Evolutionary conservation across 179 eudicot species (phyloP), one percentile per base, ranked within the genome.

Genomic region (Silene vulgaris): DNA sequence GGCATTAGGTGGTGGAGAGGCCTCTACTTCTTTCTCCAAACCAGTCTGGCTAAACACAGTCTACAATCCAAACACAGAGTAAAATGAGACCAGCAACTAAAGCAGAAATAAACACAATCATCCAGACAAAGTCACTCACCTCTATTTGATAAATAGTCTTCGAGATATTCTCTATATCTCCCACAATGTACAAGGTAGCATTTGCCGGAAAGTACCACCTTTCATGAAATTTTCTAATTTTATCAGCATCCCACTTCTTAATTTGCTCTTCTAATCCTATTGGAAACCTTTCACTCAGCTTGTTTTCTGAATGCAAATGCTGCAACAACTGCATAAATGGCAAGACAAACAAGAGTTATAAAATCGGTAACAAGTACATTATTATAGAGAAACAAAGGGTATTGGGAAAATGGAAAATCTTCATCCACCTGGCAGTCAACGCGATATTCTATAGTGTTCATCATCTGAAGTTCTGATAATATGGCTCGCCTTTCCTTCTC

Each of bases 121-220:
- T n/a, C n/a, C n/a, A 16, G 56, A 17, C 16, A 68, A 54, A n/a
- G 71, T 71, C 73, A 85, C 90, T 76, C 85, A 93, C 99, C 86
- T 96, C 98, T 69, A 96, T 93, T 72, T 96, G 97, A 82, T 85
- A 73, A 80, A 96, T 77, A 62, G 97, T 89, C 86, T 88, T 88
- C 4, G 96, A 72, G 74, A 93, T 89, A 82, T 96, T 75, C 72
- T 91, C 90, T 62, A 96, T 88, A 86, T 96, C 99, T 75, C 99
- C 99, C 57, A 96, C 99, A 75, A 96, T 89, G 77, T 90, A 96
- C 80, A 96, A 84, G 62, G 99, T 96, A 50, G 98, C 94, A 80
- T 96, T 96, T 74, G 97, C 99, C n/a, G 99, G 99, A 76, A 96
- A 96, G 83, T 96, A 96, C 99, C 99, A 96, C 64, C 98, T 89